Conservation (phyloP, 768 basidiomycete species). For the Infundibulicybe gibba region DNA sequence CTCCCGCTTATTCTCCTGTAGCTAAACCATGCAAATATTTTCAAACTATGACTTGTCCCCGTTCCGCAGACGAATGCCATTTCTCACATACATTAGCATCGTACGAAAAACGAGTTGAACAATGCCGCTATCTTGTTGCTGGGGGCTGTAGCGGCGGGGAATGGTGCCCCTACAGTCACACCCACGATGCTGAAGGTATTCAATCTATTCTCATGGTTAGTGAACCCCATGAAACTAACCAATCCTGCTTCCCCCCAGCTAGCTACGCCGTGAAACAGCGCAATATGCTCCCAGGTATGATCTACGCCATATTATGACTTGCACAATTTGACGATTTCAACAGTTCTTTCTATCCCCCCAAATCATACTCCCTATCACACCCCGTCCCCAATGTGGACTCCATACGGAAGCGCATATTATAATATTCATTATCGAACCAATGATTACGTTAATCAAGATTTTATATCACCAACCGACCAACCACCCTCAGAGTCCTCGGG, state of each 20-base stretch:
- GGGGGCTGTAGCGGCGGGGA: conserved; percentile 34
- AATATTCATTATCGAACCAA: conserved; percentile 1
- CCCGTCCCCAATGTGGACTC: conserved; percentile 8
- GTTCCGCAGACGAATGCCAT: conserved; percentile 42
- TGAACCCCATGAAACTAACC: too few relatives aligned
- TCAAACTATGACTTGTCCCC: conserved; percentile 36
- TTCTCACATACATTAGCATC: conserved; percentile 37
- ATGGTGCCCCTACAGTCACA: conserved; percentile 35
- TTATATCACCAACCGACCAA: conserved; percentile 4
- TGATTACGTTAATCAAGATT: conserved; percentile 7
- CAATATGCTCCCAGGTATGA: too few relatives aligned
- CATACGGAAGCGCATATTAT: neutral
- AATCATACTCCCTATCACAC: neutral
- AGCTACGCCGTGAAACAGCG: too few relatives aligned
- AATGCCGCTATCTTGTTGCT: conserved; percentile 30
- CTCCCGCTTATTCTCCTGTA: conserved; percentile 16
- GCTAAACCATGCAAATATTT: conserved; percentile 51
- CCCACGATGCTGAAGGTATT: neutral
- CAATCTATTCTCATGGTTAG: too few relatives aligned
- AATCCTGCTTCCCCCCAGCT: too few relatives aligned
- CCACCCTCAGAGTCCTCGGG: conserved; percentile 7
- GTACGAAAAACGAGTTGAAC: conserved; percentile 15
- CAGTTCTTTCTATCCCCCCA: neutral
- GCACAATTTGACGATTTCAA: too few relatives aligned
- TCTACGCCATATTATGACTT: too few relatives aligned